Conservation (phyloP, 352 stramenopile species). For the Phytopythium helicoides region DNA sequence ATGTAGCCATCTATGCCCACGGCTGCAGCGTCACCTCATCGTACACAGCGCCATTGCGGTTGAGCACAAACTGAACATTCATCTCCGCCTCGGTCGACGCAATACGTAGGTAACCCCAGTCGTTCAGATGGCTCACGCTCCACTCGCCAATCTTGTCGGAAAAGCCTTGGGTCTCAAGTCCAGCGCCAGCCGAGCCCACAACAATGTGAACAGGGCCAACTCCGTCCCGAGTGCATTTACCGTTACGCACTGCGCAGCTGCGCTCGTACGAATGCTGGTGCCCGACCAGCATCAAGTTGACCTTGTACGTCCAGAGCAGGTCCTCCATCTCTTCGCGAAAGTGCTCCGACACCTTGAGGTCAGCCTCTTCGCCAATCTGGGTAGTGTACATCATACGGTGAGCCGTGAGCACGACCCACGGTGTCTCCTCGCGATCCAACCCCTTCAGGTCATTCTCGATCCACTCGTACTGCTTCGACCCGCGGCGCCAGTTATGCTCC, state of each 20-base stretch:
- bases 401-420: constrained; percentile 91
- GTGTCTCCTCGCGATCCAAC: constrained; percentile 84
- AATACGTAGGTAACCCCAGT: constrained; percentile 75
- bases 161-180: constrained; percentile 62
- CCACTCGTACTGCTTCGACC: constrained; percentile 89
- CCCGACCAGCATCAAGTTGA: constrained; percentile 90
- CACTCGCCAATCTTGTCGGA: constrained; percentile 67
- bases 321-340: constrained; percentile 90
- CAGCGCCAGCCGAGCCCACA: constrained; percentile 80
- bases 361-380: constrained; percentile 58
- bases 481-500: constrained; percentile 87
- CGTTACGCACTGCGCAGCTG: constrained; percentile 77
- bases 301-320: constrained; percentile 82
- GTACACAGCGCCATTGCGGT: constrained; percentile 78
- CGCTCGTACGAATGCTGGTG: constrained; percentile 93
- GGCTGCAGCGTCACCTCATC: constrained; percentile 64
- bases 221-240: constrained; percentile 68
- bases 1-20: constrained; percentile 31
- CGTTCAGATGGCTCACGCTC: constrained; percentile 77
- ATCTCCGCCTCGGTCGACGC: constrained; percentile 62
- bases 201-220: constrained; percentile 86
- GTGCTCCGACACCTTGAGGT: constrained; percentile 66
- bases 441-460: constrained; percentile 78
- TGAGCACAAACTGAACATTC: constrained; percentile 76
- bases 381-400: constrained; percentile 92